phyloP scores from a whole-genome alignment of 1,139 yeast genomes.

The Blastobotrys indianensis region DNA sequence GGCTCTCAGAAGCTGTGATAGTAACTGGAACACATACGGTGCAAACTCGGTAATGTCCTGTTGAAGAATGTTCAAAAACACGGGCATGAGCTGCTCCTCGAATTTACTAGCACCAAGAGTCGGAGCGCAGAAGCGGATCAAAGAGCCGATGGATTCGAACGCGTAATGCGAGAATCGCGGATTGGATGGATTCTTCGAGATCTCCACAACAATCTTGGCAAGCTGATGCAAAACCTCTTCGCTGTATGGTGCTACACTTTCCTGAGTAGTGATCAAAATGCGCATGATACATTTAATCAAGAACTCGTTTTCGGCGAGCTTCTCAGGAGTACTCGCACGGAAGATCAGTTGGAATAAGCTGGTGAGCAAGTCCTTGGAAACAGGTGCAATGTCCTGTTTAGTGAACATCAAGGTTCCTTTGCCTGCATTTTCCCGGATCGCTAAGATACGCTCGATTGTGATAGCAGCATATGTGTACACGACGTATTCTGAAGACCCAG shows the following conservation, averaged over 20 bases:
- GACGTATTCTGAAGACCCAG: constrained; percentile 56
- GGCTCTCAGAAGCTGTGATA: constrained; percentile 69
- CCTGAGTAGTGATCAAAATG: constrained; percentile 69
- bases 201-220: constrained; percentile 59
- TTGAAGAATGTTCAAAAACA: constrained; percentile 59
- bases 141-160: constrained; percentile 80
- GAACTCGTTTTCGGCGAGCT: constrained; percentile 91
- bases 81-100: constrained; percentile 58
- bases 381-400: constrained; percentile 61
- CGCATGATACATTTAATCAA: constrained; percentile 86
- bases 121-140: constrained; percentile 50
- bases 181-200: constrained; percentile 87
- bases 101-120: constrained; percentile 36
- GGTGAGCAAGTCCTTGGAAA: constrained; percentile 50
- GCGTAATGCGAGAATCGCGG: constrained; percentile 88
- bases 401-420: constrained; percentile 53
- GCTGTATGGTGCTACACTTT: constrained; percentile 43
- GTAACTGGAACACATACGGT: constrained; percentile 85
- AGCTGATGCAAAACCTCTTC: constrained; percentile 51
- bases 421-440: constrained; percentile 52
- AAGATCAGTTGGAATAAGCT: constrained; percentile 64
- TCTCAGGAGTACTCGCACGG: constrained; percentile 69
- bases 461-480: constrained; percentile 92
- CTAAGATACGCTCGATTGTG: constrained; percentile 80
- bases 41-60: constrained; percentile 91